A percentile compares a stretch with the other conserved stretches of the same genome.
Conservation (phyloP, 306 rosid genomes). For the Arachis hypogaea region DNA sequence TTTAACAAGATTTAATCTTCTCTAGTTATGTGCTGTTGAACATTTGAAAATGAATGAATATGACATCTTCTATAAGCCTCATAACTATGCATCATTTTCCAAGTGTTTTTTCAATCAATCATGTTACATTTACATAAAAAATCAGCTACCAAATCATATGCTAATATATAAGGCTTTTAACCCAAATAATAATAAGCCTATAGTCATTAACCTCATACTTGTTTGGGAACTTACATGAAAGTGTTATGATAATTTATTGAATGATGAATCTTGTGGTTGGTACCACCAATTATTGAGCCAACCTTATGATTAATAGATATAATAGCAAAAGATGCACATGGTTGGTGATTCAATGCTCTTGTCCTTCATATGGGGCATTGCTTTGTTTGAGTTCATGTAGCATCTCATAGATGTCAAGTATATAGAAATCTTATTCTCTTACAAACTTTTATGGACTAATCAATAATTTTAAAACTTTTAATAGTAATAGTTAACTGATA, state of each 20-base stretch:
- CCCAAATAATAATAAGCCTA: neutral
- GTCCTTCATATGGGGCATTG: neutral
- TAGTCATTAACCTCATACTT: neutral
- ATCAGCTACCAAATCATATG: too few relatives aligned
- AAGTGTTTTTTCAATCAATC: neutral
- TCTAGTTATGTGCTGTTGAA: slow-evolving; percentile 27
- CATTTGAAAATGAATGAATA: slow-evolving; percentile 30
- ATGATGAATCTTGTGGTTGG: neutral
- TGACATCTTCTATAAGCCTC: slow-evolving; percentile 13
- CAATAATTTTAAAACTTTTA: neutral
- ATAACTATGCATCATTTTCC: neutral
- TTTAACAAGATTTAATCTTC: neutral
- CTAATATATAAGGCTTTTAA: too few relatives aligned
- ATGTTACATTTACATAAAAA: neutral
- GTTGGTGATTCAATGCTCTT: neutral
- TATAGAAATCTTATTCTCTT: neutral
- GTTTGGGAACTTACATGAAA: neutral
- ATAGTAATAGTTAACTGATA: too few relatives aligned
- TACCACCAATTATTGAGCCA: neutral
- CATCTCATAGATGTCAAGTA: neutral
- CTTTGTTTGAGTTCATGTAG: neutral
- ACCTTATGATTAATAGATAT: neutral
- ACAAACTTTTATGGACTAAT: neutral
- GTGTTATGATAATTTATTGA: neutral
- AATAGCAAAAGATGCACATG: neutral